Base-by-base conservation (phyloP, 345 rosid genomes). In the Moricandia arvensis region DNA sequence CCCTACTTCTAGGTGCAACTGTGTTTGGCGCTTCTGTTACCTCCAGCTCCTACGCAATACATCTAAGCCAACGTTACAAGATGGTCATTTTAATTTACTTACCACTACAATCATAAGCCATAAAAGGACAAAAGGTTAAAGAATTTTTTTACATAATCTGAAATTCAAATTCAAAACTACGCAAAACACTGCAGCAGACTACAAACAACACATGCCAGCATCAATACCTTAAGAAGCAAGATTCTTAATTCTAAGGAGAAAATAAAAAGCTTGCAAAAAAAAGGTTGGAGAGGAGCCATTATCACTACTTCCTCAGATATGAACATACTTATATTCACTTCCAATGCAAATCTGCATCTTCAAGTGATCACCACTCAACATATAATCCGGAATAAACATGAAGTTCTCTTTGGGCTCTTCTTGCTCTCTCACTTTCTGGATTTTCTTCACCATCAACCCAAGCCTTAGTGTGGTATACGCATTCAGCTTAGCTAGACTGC, bases 291-390 rank as follows among this genome's bases (percentile, higher is more conserved):
- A 38, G 11, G 49, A 43, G 49, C 49, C 13, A 43, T 12, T n/a
- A 43, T 27, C 4, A n/a, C 7, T 13, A 61, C 45, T 5, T 35
- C 49, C 67, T 63, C 30, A 63, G 30, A 63, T 45, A 65, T 45
- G 69, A 45, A 5, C n/a, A 45, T 65, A 65, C 24, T 65, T 65
- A 15, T 4, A 27, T 27, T 8, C 72, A 21, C 8, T 8, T 5
- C 72, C 62, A 18, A 71, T 59, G 35, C 75, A 71, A 29, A 71
- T 57, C 67, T 58, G 31, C 75, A 71, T 27, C 75, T 43, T 61
- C 59, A 43, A 8, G 16, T 26, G 10, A 16, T 6, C 59, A 13
- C 3, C 18, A 53, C 5, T 15, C 49, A 73, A n/a, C 69, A 47
- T 45, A 8, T 49, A 51, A 47, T 45, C 7, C 1, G 76, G 76